A percentile compares a stretch with the other conserved stretches of the same genome.
Evolutionary conservation across 2,329 filamentous ascomycete genomes (phyloP).

Genomic region (Pestalotiopsis sp.): DNA sequence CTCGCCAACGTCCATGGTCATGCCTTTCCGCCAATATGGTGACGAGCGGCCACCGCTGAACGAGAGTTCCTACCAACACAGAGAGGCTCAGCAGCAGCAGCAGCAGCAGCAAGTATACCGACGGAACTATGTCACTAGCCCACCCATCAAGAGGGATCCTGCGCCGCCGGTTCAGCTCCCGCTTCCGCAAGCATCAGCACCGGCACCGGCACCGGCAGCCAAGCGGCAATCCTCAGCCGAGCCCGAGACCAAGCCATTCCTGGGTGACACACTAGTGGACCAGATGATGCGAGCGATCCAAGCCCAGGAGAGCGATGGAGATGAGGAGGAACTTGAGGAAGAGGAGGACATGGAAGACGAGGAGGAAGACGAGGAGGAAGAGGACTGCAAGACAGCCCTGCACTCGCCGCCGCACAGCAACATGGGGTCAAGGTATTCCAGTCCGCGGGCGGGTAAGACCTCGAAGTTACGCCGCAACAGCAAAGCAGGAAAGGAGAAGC

Average conservation of each 20-base stretch:
- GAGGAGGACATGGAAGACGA: conserved; percentile 35
- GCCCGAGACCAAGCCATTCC: conserved; percentile 51
- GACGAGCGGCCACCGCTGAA: conserved; percentile 29
- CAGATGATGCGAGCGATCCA: conserved; percentile 89
- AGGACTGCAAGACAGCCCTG: conserved; percentile 28
- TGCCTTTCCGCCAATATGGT: conserved; percentile 31
- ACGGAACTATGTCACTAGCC: conserved; percentile 25
- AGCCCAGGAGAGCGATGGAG: conserved; percentile 53
- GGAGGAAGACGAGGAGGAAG: conserved; percentile 44
- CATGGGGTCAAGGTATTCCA: conserved; percentile 26
- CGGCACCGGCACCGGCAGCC: not conserved
- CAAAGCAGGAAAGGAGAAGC: conserved; percentile 50
- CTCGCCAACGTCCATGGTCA: conserved; percentile 24
- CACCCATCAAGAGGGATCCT: conserved; percentile 37
- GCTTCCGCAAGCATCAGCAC: not conserved
- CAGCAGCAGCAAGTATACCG: conserved; percentile 18
- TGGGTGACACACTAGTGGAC: conserved; percentile 83
- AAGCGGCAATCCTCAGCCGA: conserved; percentile 24
- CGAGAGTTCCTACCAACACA: conserved; percentile 22
- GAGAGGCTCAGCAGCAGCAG: conserved; percentile 6
- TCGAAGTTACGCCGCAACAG: conserved; percentile 20
- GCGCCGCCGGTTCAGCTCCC: not conserved
- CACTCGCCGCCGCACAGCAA: conserved; percentile 30
- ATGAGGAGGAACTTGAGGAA: conserved; percentile 34
- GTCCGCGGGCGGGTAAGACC: conserved; percentile 14